Evolutionary conservation across 1,139 yeast species (phyloP).

Genomic region (Scheffersomyces stambukii): DNA sequence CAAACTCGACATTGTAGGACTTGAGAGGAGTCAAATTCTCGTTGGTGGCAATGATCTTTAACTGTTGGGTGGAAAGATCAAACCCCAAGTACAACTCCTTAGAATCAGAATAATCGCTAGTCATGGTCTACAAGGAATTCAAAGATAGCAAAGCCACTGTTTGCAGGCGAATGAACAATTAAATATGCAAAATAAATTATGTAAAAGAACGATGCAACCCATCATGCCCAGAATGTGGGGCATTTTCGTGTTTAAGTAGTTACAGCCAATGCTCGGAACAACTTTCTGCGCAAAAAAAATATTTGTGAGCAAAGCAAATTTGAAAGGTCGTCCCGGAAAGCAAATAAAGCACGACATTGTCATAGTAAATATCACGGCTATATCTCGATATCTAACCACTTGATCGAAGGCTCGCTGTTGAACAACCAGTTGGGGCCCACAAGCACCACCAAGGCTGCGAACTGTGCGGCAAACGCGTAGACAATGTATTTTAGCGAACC

Average conservation of each 20-base stretch:
- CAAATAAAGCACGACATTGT: too few relatives aligned
- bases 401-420: conserved; percentile 8
- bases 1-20: conserved; percentile 70
- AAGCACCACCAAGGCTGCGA: conserved; percentile 8
- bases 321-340: too few relatives aligned
- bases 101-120: conserved; percentile 10
- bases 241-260: too few relatives aligned
- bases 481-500: conserved; percentile 8
- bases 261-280: too few relatives aligned
- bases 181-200: too few relatives aligned
- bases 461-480: conserved; percentile 10
- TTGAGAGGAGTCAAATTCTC: conserved; percentile 47
- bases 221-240: not conserved
- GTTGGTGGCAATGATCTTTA: conserved; percentile 69
- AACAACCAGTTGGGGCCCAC: conserved; percentile 13
- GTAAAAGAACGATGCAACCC: too few relatives aligned
- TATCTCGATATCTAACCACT: conserved; percentile 11
- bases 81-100: conserved; percentile 57
- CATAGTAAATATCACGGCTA: too few relatives aligned
- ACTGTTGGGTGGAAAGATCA: conserved; percentile 87
- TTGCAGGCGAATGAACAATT: too few relatives aligned
- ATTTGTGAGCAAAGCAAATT: too few relatives aligned
- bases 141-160: too few relatives aligned
- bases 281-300: too few relatives aligned
- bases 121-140: too few relatives aligned